Conservation (phyloP, 2,329 filamentous ascomycete species). For the Pseudogymnoascus sp. region DNA sequence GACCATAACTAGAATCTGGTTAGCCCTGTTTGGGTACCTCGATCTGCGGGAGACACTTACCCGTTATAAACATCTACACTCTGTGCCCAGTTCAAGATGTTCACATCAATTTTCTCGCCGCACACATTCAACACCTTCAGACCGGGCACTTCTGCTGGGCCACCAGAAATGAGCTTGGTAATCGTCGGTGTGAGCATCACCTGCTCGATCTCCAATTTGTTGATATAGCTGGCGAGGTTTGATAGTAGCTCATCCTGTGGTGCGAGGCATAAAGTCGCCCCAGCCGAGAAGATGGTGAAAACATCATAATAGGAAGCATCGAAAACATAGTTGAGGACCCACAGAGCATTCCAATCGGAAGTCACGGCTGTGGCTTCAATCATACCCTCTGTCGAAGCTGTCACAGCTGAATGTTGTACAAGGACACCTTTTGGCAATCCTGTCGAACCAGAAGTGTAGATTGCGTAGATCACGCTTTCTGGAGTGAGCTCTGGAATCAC, state of each 20-base stretch:
- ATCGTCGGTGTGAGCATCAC: slow-evolving; percentile 15
- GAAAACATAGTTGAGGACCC: slow-evolving; percentile 14
- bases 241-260: slow-evolving; percentile 7
- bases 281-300: slow-evolving; percentile 12
- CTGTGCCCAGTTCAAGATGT: slow-evolving; percentile 12
- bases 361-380: slow-evolving; percentile 15
- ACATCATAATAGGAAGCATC: slow-evolving; percentile 16
- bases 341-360: slow-evolving; percentile 19
- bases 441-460: slow-evolving; percentile 13
- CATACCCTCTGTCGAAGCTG: not conserved
- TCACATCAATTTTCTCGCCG: slow-evolving; percentile 11
- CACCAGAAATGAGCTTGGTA: slow-evolving; percentile 9
- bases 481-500: not conserved
- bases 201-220: slow-evolving; percentile 12
- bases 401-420: slow-evolving; percentile 2
- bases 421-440: slow-evolving; percentile 10
- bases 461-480: slow-evolving; percentile 3
- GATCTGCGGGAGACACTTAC: not conserved
- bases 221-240: slow-evolving; percentile 14
- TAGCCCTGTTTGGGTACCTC: not conserved
- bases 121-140: slow-evolving; percentile 13
- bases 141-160: slow-evolving; percentile 12
- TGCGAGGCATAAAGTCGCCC: slow-evolving; percentile 1
- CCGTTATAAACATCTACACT: slow-evolving; percentile 1
- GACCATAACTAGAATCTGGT: slow-evolving; percentile 6